Percentiles rank a stretch among this genome's conserved stretches.
These are phyloP conservation scores for Diversispora epigaea DNA, from an alignment of 192 early-diverging fungal species.

Conservation along the genomic window DNA sequence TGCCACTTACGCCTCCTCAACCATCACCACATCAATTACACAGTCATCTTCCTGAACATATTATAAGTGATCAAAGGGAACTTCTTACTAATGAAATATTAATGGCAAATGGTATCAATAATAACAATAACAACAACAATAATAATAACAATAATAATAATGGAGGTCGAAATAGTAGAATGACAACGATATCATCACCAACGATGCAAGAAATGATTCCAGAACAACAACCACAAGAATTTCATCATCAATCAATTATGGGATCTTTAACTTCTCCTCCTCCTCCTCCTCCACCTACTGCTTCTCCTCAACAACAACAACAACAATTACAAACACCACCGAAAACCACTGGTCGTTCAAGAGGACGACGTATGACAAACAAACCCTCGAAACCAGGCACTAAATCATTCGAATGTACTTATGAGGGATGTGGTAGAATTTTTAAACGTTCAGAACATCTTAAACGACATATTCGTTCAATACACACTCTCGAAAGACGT, in stretches of 20 bases:
- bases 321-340: too few relatives aligned
- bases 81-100: not conserved
- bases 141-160: not conserved
- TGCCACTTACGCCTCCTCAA: conserved; percentile 3
- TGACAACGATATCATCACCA: not conserved
- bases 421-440: conserved; percentile 56
- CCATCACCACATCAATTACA: conserved; percentile 26
- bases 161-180: not conserved
- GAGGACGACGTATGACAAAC: conserved; percentile 57
- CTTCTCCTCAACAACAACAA: too few relatives aligned
- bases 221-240: conserved; percentile 13
- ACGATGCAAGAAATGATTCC: not conserved
- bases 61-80: not conserved
- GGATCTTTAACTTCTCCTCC: conserved; percentile 15
- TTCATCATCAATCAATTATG: conserved; percentile 4
- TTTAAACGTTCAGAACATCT: conserved; percentile 64
- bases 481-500: conserved; percentile 64
- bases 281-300: conserved; percentile 37
- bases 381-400: conserved; percentile 48
- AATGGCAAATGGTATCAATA: too few relatives aligned
- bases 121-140: too few relatives aligned
- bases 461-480: conserved; percentile 60
- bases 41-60: not conserved
- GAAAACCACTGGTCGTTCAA: conserved; percentile 44
- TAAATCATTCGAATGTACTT: conserved; percentile 56